Conservation (phyloP, 148 eudicot species). For the Persicaria maculosa region DNA sequence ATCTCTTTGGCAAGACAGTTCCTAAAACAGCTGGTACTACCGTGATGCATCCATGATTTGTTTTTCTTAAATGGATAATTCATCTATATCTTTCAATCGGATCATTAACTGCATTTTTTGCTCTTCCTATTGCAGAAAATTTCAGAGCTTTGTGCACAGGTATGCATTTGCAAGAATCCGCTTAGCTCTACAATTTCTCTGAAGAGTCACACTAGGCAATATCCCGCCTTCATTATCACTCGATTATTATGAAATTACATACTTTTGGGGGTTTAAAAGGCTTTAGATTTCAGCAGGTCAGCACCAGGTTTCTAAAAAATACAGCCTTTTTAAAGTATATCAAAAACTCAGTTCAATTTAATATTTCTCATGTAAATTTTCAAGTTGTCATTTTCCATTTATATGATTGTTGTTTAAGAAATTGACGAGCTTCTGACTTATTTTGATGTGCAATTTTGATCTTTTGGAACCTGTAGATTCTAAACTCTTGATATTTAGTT, state of each 20-base stretch:
- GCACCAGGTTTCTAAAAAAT: too few species aligned
- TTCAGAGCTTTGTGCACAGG: conserved; percentile 98
- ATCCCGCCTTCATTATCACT: too few species aligned
- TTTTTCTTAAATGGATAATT: not conserved
- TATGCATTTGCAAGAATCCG: conserved; percentile 18
- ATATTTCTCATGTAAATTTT: too few species aligned
- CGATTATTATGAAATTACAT: too few species aligned
- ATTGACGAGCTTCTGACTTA: not conserved
- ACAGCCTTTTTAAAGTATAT: too few species aligned
- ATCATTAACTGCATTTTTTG: conserved; percentile 4
- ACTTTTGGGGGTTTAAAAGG: too few species aligned
- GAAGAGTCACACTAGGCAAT: too few species aligned
- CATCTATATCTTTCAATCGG: not conserved
- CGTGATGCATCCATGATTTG: not conserved
- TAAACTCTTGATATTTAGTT: too few species aligned
- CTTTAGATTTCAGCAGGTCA: too few species aligned
- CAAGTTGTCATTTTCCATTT: not conserved
- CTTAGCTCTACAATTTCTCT: not conserved
- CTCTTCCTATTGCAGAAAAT: conserved; percentile 49
- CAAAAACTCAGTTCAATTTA: too few species aligned
- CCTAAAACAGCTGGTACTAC: conserved; percentile 85
- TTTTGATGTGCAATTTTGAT: too few species aligned
- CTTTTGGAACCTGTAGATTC: too few species aligned
- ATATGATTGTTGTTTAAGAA: not conserved
- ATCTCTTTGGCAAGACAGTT: conserved; percentile 93